These are phyloP conservation scores for Saksenaea oblongispora DNA, from an alignment of 371 early-diverging fungal genomes.

Conservation along the genomic window DNA sequence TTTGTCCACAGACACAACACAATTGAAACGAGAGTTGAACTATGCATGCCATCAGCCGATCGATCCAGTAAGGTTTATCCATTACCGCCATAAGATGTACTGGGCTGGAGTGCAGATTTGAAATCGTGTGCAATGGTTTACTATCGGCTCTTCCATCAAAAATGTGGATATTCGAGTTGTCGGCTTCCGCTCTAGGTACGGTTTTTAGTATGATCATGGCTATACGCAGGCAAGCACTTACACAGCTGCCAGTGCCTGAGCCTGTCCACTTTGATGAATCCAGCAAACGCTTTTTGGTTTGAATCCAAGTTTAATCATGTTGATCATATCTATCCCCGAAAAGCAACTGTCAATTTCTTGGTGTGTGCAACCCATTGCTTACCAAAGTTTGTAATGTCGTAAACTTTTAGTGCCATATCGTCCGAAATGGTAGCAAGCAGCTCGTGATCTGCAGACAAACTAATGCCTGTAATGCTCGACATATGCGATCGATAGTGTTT, in stretches of 20 bases:
- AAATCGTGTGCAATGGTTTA: slow-evolving; percentile 62
- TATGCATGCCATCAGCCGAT: slow-evolving; percentile 10
- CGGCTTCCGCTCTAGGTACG: slow-evolving; percentile 69
- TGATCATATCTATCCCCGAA: slow-evolving; percentile 86
- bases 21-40: slow-evolving; percentile 76
- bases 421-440: slow-evolving; percentile 82
- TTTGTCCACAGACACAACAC: slow-evolving; percentile 82
- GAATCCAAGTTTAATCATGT: slow-evolving; percentile 82
- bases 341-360: neutral
- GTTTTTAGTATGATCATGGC: neutral
- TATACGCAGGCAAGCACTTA: slow-evolving; percentile 38
- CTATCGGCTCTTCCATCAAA: slow-evolving; percentile 81
- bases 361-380: no score
- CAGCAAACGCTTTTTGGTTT: slow-evolving; percentile 83
- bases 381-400: slow-evolving; percentile 95
- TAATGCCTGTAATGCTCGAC: slow-evolving; percentile 57
- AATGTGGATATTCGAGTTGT: slow-evolving; percentile 69
- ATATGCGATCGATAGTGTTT: slow-evolving; percentile 94
- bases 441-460: slow-evolving; percentile 76
- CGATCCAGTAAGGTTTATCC: neutral
- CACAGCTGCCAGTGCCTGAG: slow-evolving; percentile 79
- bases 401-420: slow-evolving; percentile 89
- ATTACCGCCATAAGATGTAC: slow-evolving; percentile 75
- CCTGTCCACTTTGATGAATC: slow-evolving; percentile 83
- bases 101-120: slow-evolving; percentile 73